Evolutionary conservation across 78 protist species (phyloP), one percentile per base, ranked within the genome.

Genomic region (Bigelowiella natans): DNA sequence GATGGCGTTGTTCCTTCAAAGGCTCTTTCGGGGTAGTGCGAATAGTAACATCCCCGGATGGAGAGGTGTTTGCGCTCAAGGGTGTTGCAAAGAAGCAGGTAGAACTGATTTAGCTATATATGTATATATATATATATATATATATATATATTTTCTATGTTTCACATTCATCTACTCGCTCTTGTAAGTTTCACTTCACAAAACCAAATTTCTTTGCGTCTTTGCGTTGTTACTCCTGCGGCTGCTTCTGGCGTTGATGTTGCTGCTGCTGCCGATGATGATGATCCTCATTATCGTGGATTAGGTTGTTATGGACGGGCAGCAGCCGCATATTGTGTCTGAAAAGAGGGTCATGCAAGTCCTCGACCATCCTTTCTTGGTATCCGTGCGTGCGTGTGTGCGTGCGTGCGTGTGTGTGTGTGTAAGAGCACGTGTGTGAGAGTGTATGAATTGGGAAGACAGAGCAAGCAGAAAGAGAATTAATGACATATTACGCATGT

Each of bases 41-140:
- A 85, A 34, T 85, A 7, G 87, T 85, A 26, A 85, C 36, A 7
- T 11, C 36, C 11, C 36, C 36, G 87, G 38, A 34, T 85, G 87
- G 87, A 11, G 38, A 87, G 64, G 38, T 40, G 40, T 87, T 38
- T 30, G 89, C 89, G 34, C 64, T 87, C 83, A 87, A 87, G 89
- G 11, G 36, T 7, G 37, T 87, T 18, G 3, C 40, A 2, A 87
- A 87, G 64, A 29, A 7, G 64, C 89, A 87, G 64, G 36, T 87
- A 34, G 38, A 31, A 11, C 40, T 31, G 37, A 7, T 36, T 31
- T 28, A 29, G 29, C 82, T n/a, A 63, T n/a, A 63, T n/a, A 29
- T n/a, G 29, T 29, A 63, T 63, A 63, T 63, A 63, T n/a, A n/a
- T 29, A 63, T n/a, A n/a, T 28, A 63, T n/a, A 63, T n/a, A 29